phyloP scores from a whole-genome alignment of 805 yeast species.

The Yamadazyma kitorensis region DNA sequence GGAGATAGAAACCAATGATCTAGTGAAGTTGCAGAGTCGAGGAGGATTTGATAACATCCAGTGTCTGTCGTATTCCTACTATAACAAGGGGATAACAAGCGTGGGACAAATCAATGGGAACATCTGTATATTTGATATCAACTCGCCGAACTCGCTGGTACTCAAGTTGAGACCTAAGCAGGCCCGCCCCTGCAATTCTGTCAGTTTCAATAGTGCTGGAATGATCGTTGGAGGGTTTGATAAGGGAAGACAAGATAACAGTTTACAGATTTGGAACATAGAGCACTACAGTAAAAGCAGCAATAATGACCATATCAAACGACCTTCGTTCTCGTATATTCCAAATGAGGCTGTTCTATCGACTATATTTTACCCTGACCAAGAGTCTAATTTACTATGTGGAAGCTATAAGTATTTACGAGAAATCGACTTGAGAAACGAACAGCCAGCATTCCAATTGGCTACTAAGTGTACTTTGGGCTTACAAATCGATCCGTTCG shows the following conservation, averaged over 20 bases:
- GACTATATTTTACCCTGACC: constrained; percentile 61
- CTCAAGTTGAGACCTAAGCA: constrained; percentile 57
- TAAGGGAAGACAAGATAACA: constrained; percentile 69
- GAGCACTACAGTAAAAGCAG: constrained; percentile 51
- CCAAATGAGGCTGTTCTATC: constrained; percentile 76
- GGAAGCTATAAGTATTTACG: constrained; percentile 77
- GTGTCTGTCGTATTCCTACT: constrained; percentile 60
- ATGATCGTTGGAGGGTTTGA: constrained; percentile 78
- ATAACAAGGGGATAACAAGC: constrained; percentile 57
- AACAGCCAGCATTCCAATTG: constrained; percentile 65
- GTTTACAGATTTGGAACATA: constrained; percentile 78
- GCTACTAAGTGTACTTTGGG: constrained; percentile 73
- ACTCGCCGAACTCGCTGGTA: constrained; percentile 31
- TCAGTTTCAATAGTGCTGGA: constrained; percentile 65
- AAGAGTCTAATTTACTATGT: constrained; percentile 53
- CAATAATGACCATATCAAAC: constrained; percentile 47
- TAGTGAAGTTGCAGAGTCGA: constrained; percentile 50
- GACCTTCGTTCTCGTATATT: constrained; percentile 56
- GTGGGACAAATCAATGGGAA: constrained; percentile 75
- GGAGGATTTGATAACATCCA: constrained; percentile 68
- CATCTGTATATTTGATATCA: constrained; percentile 60
- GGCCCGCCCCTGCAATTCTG: constrained; percentile 69
- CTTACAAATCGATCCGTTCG: constrained; percentile 66
- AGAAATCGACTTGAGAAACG: constrained; percentile 70
- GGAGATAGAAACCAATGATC: constrained; percentile 49